phyloP scores from a whole-genome alignment of 2,329 filamentous ascomycete species.

The Cercospora zeae-maydis region DNA sequence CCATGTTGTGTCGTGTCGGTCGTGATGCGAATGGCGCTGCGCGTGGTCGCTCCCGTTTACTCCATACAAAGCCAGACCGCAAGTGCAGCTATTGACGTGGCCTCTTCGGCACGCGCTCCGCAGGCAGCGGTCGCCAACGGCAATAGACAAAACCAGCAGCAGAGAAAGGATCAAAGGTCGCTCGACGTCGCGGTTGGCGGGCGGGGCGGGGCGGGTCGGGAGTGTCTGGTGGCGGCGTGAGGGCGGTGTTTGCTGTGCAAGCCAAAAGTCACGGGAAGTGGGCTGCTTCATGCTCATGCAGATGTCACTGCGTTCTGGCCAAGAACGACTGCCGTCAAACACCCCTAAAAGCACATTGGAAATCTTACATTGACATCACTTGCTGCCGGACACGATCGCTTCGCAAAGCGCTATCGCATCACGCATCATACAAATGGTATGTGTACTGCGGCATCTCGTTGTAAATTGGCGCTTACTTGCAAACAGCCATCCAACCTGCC shows the following conservation, averaged over 20 bases:
- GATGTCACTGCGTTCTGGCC: neutral
- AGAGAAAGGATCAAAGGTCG: neutral
- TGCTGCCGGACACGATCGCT: neutral
- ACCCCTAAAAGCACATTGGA: neutral
- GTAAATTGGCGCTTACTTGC: neutral
- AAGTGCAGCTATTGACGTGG: conserved; percentile 15
- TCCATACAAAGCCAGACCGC: conserved; percentile 17
- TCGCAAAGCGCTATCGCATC: neutral
- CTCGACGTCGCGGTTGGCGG: neutral
- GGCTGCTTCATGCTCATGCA: neutral
- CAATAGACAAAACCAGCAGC: neutral
- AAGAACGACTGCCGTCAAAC: neutral
- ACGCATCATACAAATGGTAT: neutral
- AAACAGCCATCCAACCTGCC: conserved; percentile 69
- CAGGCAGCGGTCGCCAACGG: neutral
- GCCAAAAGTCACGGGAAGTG: conserved; percentile 1
- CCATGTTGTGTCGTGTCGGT: conserved; percentile 55
- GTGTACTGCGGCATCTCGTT: neutral
- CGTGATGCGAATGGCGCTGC: neutral
- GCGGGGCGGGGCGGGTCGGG: neutral
- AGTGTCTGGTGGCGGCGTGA: neutral
- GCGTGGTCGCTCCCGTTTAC: conserved; percentile 2
- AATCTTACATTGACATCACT: conserved; percentile 3
- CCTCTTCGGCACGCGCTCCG: neutral
- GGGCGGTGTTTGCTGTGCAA: neutral